Evolutionary conservation across 2,329 filamentous ascomycete genomes (phyloP), one percentile per base, ranked within the genome.

Genomic region (Onygenales sp.): DNA sequence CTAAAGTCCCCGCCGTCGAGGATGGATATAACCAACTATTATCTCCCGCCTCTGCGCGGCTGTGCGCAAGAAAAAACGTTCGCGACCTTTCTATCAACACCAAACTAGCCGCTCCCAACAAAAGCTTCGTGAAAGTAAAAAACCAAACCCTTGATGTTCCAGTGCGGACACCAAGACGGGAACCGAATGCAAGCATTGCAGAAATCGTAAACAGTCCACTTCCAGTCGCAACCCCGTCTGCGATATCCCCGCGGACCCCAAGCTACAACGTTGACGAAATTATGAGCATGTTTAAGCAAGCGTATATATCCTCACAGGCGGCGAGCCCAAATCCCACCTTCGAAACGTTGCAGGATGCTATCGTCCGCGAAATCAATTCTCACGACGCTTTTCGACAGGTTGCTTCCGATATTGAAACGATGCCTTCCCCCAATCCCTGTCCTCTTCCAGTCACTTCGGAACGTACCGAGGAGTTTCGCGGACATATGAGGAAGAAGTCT

Each of bases 361-460:
- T 73, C 41, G 61, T 73, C 35, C 68, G 70, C 8, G 71, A 73
- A 53, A 71, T 73, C 50, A 73, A 73, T 52, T 73, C 68, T 2
- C 71, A 73, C 47, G 70, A 73, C 52, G 70, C 71, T 10, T 73
- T 73, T 54, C 66, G 61, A 14, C 55, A 54, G 39, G 48, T 60
- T 17, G 44, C 54, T 27, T 50, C 54, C 8, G 54, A 55, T 11
- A 46, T 41, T 43, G 50, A 50, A n/a, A 50, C 46, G 10, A 32
- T 31, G 42, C 27, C 41, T 21, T 50, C 42, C 38, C 33, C 43
- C 14, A 50, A 54, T 14, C 14, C 36, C 21, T 47, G 49, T n/a
- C 52, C 55, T 5, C 45, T 43, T 32, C 33, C 38, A 38, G 41
- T 51, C 42, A 17, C 41, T 5, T 45, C n/a, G 17, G 14, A 53